Base-by-base conservation (phyloP, 192 early-diverging fungal genomes). In the Linnemannia exigua region DNA sequence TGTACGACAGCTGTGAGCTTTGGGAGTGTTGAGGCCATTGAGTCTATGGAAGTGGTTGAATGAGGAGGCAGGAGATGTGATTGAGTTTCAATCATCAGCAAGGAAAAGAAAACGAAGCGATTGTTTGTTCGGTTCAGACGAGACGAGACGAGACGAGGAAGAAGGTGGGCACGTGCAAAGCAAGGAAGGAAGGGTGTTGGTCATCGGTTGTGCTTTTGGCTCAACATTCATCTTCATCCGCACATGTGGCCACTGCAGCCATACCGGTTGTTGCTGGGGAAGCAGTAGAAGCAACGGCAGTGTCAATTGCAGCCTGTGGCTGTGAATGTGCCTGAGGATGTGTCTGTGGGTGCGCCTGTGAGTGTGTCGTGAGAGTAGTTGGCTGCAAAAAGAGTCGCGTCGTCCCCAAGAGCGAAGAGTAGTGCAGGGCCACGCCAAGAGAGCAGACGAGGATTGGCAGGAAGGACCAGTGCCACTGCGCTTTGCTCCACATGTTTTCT, bases 1-100 rank as follows among this genome's bases (percentile, higher is more conserved):
- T 88, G 75, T 28, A 91, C 68, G 44, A 91, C 75, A 2, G 89
- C 51, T 28, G 89, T 89, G 11, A 91, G 74, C 50, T 74, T 61
- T 28, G 74, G 25, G 12, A 74, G 33, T 47, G 79, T 82, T 14
- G 68, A 63, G 3, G 77, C 35, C 72, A 74, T 72, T 25, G 44
- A 70, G 3, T 78, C 50, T 67, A 31, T 11, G 31, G 61, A 47
- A 28, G 17, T 36, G 33, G 79, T 36, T 38, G 8, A 22, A 44
- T 31, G 20, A 38, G 33, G 35, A 22, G 61, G 61, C 52, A 51
- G 41, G 47, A 69, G 68, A 48, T 73, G 70, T 25, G 25, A 68
- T 50, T 67, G 31, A 68, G 41, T 38, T 22, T 15, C 19, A 66
- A 66, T 0, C 12, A 63, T 4, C 4, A 17, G 19, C 31, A 69